Evolutionary conservation across 2,329 filamentous ascomycete species (phyloP).

Genomic region (Xylaria multiplex): DNA sequence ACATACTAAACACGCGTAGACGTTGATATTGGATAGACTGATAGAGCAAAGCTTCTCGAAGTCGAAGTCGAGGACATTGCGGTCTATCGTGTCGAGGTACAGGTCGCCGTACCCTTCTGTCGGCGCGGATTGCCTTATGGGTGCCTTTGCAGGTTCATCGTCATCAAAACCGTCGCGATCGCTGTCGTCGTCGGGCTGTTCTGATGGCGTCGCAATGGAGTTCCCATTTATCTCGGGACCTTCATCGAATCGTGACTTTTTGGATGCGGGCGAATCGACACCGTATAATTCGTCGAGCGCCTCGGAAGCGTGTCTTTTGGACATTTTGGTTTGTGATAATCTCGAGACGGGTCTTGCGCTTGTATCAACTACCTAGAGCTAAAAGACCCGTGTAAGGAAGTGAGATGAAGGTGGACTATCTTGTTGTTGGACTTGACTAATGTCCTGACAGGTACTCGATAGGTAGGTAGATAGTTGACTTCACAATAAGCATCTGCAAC

Average conservation of each 20-base stretch:
- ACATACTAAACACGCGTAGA: conserved; percentile 96
- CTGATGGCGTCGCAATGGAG: conserved; percentile 45
- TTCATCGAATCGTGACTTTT: conserved; percentile 65
- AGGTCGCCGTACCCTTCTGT: conserved; percentile 92
- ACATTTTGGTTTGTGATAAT: conserved; percentile 46
- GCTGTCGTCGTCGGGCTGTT: conserved; percentile 48
- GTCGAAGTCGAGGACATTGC: conserved; percentile 93
- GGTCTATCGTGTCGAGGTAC: conserved; percentile 96
- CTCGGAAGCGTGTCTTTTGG: conserved; percentile 70
- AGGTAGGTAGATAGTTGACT: not conserved
- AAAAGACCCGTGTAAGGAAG: not conserved
- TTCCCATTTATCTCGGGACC: conserved; percentile 51
- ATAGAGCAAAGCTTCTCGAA: conserved; percentile 99
- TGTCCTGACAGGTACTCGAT: not conserved
- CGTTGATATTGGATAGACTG: conserved; percentile 96
- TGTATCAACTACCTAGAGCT: not conserved
- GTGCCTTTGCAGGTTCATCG: conserved; percentile 53
- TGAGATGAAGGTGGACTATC: not conserved
- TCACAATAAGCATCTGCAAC: not conserved
- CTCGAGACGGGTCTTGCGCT: not conserved
- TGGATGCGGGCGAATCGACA: conserved; percentile 67
- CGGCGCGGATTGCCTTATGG: conserved; percentile 77
- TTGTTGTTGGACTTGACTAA: not conserved
- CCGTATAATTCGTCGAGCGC: conserved; percentile 66
- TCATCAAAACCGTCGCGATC: conserved; percentile 55